These are phyloP conservation scores for Meira miltonrushii DNA, from an alignment of 1,284 basidiomycete species.

Conservation along the genomic window DNA sequence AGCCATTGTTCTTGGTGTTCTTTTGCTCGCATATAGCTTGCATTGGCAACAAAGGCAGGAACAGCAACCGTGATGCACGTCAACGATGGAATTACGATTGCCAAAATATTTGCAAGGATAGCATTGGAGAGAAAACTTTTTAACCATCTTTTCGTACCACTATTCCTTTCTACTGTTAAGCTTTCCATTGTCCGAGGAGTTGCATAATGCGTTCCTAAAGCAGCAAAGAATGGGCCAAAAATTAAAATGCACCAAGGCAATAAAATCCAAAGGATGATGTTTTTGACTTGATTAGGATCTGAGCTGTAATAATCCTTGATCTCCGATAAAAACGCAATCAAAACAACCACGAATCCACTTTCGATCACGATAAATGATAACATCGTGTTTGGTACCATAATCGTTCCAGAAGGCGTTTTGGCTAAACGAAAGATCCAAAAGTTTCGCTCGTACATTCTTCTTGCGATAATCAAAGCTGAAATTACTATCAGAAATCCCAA, in stretches of 20 bases:
- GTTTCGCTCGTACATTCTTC: neutral
- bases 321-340: neutral
- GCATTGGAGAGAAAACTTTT: neutral
- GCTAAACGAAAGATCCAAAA: neutral
- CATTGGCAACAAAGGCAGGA: neutral
- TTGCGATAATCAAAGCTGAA: neutral
- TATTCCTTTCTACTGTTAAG: no score
- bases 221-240: constrained; percentile 1
- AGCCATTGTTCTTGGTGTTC: neutral
- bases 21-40: neutral
- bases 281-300: neutral
- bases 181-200: neutral
- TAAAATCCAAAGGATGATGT: neutral
- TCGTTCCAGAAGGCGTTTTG: constrained; percentile 1
- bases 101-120: neutral
- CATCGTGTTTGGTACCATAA: constrained; percentile 1
- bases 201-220: constrained; percentile 8
- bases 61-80: no score
- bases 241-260: constrained; percentile 2
- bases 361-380: constrained; percentile 2
- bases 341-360: constrained; percentile 3
- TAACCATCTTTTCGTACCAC: no score
- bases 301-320: neutral
- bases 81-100: neutral
- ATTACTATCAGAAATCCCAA: neutral